phyloP scores from a whole-genome alignment of 768 basidiomycete genomes.

The Boletus subcaerulescens region DNA sequence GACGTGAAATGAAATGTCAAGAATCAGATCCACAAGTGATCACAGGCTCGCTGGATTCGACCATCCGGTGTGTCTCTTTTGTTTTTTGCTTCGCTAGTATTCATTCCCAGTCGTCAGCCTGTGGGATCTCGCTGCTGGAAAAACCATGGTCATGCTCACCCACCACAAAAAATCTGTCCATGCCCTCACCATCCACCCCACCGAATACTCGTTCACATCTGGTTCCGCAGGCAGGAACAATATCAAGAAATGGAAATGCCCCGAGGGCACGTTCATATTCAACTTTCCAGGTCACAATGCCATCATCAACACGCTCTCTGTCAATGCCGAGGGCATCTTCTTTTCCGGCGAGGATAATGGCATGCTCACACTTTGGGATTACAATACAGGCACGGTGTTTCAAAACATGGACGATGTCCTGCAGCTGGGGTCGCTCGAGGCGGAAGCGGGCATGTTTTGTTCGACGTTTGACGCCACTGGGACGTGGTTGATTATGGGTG shows the following conservation, averaged over 20 bases:
- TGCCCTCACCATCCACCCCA: constrained; percentile 90
- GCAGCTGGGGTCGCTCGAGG: constrained; percentile 95
- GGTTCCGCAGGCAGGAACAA: constrained; percentile 99
- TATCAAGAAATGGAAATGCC: constrained; percentile 99
- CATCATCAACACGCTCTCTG: constrained; percentile 92
- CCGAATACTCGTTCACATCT: constrained; percentile 93
- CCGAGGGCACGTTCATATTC: constrained; percentile 92
- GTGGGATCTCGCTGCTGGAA: constrained; percentile 98
- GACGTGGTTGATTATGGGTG: constrained; percentile 89
- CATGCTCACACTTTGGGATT: constrained; percentile 91
- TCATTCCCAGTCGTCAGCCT: constrained; percentile 43
- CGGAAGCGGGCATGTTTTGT: constrained; percentile 95
- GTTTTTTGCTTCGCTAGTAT: background rate
- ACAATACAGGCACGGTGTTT: constrained; percentile 90
- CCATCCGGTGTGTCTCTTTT: constrained; percentile 61
- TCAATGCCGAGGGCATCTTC: constrained; percentile 94
- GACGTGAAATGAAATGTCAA: constrained; percentile 96
- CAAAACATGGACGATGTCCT: constrained; percentile 92
- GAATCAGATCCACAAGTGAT: constrained; percentile 98
- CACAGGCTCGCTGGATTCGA: constrained; percentile 97
- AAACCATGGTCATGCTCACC: constrained; percentile 94
- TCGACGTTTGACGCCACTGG: constrained; percentile 97
- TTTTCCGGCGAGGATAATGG: constrained; percentile 98
- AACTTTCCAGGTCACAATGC: constrained; percentile 97
- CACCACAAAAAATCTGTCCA: constrained; percentile 99